phyloP scores from a whole-genome alignment of 2,329 filamentous ascomycete species.

The Sordariomycetes sp. region DNA sequence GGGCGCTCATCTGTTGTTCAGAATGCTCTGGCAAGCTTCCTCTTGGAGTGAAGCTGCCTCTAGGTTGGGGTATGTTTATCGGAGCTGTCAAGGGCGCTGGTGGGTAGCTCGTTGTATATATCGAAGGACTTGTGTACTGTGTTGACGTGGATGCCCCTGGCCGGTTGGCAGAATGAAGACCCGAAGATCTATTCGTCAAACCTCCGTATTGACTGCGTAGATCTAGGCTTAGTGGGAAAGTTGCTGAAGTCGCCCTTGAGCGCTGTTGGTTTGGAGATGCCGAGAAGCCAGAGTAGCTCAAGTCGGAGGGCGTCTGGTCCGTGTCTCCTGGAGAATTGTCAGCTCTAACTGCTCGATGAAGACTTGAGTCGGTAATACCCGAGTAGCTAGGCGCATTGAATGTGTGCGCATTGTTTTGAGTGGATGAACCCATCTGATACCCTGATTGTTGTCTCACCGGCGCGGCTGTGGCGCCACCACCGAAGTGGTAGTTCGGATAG shows the following conservation, averaged over 20 bases:
- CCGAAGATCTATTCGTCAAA: conserved; percentile 13
- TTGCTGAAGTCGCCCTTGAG: conserved; percentile 38
- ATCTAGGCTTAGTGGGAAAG: conserved; percentile 35
- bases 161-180: too few species aligned
- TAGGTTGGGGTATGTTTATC: conserved; percentile 14
- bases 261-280: conserved; percentile 34
- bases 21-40: conserved; percentile 30
- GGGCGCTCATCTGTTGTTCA: conserved; percentile 45
- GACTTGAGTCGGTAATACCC: not conserved
- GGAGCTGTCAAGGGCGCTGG: conserved; percentile 45
- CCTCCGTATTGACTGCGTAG: conserved; percentile 33
- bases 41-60: not conserved
- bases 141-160: conserved; percentile 19
- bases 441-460: conserved; percentile 1
- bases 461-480: not conserved
- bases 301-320: not conserved
- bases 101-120: conserved; percentile 40
- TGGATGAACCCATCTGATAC: conserved; percentile 3
- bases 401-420: too few species aligned
- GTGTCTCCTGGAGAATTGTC: not conserved
- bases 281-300: conserved; percentile 28
- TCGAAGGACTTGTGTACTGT: conserved; percentile 29
- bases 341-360: not conserved
- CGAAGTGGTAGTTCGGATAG: conserved; percentile 38
- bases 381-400: not conserved